Evolutionary conservation across 441 rosid genomes (phyloP), one percentile per base, ranked within the genome.

Genomic region (Manihot esculenta): DNA sequence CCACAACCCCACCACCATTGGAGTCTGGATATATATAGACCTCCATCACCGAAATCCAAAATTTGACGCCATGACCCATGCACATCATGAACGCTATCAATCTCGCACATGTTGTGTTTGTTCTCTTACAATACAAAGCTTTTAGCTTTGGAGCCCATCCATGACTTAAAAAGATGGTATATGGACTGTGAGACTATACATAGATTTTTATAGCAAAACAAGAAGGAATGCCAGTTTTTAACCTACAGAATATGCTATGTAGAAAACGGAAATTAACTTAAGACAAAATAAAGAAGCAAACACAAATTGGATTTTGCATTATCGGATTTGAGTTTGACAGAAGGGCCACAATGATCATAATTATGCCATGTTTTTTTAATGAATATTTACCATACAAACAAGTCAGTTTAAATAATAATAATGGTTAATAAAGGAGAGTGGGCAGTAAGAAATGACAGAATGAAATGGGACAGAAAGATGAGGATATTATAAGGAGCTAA

Each of bases 71-170:
- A 10, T 55, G 69, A 56, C 63, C 65, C 70, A 58, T 56, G 70
- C 68, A 73, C 77, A 75, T 79, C 69, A 77, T 80, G 69, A 73
- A 68, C 71, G 30, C 64, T 73, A 30, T 66, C 72, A 62, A 69
- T 62, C 55, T 57, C 5, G 72, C 84, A 84, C 88, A 82, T 85
- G 88, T 48, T 50, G 24, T 81, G 83, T 85, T 81, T 76, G 9
- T 38, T 38, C 42, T 76, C 80, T 71, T 71, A 51, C 64, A 57
- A 66, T 51, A 56, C 64, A 26, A 65, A 27, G 41, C 64, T 30
- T 59, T 69, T 33, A 17, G 5, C 56, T 62, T 62, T 56, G 55
- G 41, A 64, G 64, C 45, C 33, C 21, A 20, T 50, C 33, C 21
- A 20, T 50, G 11, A 50, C 59, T 54, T 18, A 57, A 62, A n/a